These are phyloP conservation scores for Cyclostephanos invisitatus DNA, from an alignment of 108 stramenopile species.

Conservation along the genomic window DNA sequence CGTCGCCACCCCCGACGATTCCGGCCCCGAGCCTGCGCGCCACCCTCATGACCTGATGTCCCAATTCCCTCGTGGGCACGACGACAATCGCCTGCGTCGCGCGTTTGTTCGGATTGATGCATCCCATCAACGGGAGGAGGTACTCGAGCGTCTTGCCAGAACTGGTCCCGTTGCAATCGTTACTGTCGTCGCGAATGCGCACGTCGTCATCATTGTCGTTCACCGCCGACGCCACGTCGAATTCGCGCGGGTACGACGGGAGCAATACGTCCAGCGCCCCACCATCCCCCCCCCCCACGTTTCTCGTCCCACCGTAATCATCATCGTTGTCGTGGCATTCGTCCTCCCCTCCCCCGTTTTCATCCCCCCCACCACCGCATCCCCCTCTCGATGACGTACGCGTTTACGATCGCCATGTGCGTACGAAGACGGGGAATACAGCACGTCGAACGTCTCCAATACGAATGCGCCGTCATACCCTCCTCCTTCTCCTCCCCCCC, in stretches of 20 bases:
- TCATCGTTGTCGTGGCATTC: neutral
- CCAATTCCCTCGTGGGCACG: constrained; percentile 94
- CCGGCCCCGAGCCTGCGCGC: constrained; percentile 67
- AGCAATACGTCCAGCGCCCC: no score
- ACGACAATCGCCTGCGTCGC: constrained; percentile 80
- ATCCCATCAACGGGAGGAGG: constrained; percentile 65
- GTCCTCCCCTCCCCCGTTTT: no score
- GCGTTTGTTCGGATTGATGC: constrained; percentile 51
- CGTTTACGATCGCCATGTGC: no score
- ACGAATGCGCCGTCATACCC: constrained; percentile 37
- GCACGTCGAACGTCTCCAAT: constrained; percentile 60
- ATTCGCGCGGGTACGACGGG: no score
- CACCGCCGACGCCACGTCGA: no score
- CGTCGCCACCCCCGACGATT: neutral
- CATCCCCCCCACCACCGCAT: no score
- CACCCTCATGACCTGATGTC: constrained; percentile 86
- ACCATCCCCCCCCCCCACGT: no score
- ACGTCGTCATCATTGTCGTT: no score
- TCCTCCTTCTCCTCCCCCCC: neutral
- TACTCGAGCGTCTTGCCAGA: constrained; percentile 82
- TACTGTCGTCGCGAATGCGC: constrained; percentile 10
- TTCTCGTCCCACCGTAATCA: neutral
- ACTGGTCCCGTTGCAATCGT: constrained; percentile 62
- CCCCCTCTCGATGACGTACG: neutral
- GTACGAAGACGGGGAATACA: constrained; percentile 48